Conservation (phyloP, 192 early-diverging fungal species). For the Backusella tarrabulga region DNA sequence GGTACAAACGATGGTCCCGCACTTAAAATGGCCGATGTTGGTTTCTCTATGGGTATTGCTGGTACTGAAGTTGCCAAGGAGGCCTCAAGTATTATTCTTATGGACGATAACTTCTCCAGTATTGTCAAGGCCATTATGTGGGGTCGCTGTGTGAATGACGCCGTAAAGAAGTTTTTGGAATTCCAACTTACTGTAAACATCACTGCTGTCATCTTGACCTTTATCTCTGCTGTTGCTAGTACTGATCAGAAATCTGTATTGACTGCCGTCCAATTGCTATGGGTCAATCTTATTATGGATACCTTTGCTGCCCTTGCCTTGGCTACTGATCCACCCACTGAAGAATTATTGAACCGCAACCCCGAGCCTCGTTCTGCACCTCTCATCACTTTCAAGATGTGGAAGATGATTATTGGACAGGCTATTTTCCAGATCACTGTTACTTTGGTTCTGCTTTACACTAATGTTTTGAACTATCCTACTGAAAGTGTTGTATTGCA, state of each 20-base stretch:
- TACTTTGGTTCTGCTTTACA: conserved; percentile 71
- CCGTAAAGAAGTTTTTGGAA: conserved; percentile 98
- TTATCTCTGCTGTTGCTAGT: conserved; percentile 74
- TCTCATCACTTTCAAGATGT: conserved; percentile 90
- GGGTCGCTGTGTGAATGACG: conserved; percentile 95
- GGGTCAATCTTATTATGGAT: conserved; percentile 99
- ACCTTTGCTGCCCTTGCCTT: conserved; percentile 96
- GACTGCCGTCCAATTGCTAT: conserved; percentile 94
- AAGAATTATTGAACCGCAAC: conserved; percentile 76
- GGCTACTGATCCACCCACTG: conserved; percentile 91
- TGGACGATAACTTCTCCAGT: conserved; percentile 99
- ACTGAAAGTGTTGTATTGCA: conserved; percentile 44
- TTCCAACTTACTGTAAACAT: conserved; percentile 99
- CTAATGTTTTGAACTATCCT: conserved; percentile 55
- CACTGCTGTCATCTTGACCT: conserved; percentile 83
- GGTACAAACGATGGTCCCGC: conserved; percentile 99
- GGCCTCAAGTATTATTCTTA: conserved; percentile 92
- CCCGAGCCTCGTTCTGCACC: conserved; percentile 80
- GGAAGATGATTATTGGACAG: conserved; percentile 94
- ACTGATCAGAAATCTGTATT: conserved; percentile 74
- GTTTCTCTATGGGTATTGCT: conserved; percentile 99
- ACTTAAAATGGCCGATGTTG: conserved; percentile 92
- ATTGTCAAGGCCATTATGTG: conserved; percentile 98
- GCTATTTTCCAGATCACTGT: conserved; percentile 86
- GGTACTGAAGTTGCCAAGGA: conserved; percentile 99